These are phyloP conservation scores for Carex parvula DNA, from an alignment of 176 grass and related monocot genomes.

Conservation along the genomic window DNA sequence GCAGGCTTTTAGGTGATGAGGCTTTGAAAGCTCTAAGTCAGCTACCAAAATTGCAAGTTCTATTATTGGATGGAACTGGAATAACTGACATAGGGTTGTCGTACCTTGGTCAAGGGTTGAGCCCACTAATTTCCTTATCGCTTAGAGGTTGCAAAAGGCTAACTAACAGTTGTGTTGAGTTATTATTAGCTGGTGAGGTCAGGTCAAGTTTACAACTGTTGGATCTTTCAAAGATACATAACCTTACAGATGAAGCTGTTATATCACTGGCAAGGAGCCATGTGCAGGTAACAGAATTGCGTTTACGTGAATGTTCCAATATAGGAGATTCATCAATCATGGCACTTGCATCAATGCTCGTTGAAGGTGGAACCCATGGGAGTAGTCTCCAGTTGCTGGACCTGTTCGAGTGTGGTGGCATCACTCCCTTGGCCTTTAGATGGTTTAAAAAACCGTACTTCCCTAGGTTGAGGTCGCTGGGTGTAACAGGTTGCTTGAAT, in stretches of 20 bases:
- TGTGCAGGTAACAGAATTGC: conserved; percentile 57
- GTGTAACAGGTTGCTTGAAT: conserved; percentile 78
- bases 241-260: conserved; percentile 70
- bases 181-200: conserved; percentile 52
- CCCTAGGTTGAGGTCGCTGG: conserved; percentile 72
- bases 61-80: conserved; percentile 61
- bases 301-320: conserved; percentile 56
- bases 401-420: conserved; percentile 64
- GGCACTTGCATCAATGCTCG: conserved; percentile 90
- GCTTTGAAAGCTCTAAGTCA: conserved; percentile 72
- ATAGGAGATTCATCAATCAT: conserved; percentile 82
- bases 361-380: conserved; percentile 65
- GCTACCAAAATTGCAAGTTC: conserved; percentile 58
- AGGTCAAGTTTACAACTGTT: conserved; percentile 58
- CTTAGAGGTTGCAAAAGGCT: conserved; percentile 79
- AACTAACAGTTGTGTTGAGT: conserved; percentile 63
- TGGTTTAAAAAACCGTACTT: conserved; percentile 99
- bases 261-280: conserved; percentile 57
- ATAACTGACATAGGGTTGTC: conserved; percentile 67
- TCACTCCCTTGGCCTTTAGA: conserved; percentile 68
- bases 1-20: conserved; percentile 72
- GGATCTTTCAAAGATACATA: conserved; percentile 74
- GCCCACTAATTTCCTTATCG: conserved; percentile 69
- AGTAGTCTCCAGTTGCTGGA: conserved; percentile 76
- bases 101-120: conserved; percentile 58